Conservation (phyloP, 208 protist genomes). For the Blastocrithidia nonstop region DNA sequence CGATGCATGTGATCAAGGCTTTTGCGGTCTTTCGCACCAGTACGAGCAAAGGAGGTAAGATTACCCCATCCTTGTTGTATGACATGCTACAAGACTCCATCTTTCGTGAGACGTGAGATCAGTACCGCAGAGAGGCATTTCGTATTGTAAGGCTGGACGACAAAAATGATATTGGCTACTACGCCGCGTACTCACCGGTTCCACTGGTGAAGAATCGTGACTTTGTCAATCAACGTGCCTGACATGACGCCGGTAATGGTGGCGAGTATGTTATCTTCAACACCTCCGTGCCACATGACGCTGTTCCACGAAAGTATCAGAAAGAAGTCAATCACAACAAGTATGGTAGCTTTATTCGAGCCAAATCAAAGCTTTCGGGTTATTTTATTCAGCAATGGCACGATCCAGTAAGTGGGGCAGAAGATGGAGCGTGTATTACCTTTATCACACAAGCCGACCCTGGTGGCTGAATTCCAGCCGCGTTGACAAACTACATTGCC, state of each 20-base stretch:
- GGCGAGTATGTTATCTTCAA: constrained; percentile 85
- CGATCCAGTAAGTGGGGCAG: constrained; percentile 18
- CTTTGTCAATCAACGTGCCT: constrained; percentile 85
- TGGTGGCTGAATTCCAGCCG: constrained; percentile 62
- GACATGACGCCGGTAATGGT: constrained; percentile 38
- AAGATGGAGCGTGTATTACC: constrained; percentile 35
- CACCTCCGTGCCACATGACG: constrained; percentile 59
- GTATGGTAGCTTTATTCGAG: constrained; percentile 25
- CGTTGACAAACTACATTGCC: constrained; percentile 61
- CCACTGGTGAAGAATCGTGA: constrained; percentile 62
- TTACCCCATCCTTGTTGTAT: constrained; percentile 34
- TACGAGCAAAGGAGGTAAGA: constrained; percentile 9
- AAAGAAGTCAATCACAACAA: constrained; percentile 10
- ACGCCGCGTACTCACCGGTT: constrained; percentile 65
- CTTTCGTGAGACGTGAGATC: constrained; percentile 70
- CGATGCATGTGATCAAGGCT: constrained; percentile 71
- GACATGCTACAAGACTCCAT: constrained; percentile 76
- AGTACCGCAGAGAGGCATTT: constrained; percentile 49
- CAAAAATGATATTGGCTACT: constrained; percentile 85
- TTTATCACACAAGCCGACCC: constrained; percentile 81
- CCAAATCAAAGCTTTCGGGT: constrained; percentile 61
- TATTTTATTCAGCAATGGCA: constrained; percentile 70
- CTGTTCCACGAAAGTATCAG: constrained; percentile 30
- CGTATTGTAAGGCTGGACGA: constrained; percentile 40
- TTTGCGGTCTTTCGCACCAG: constrained; percentile 48